Base-by-base conservation (phyloP, 495 filamentous ascomycete genomes). In the Trichocladium uniseriatum region DNA sequence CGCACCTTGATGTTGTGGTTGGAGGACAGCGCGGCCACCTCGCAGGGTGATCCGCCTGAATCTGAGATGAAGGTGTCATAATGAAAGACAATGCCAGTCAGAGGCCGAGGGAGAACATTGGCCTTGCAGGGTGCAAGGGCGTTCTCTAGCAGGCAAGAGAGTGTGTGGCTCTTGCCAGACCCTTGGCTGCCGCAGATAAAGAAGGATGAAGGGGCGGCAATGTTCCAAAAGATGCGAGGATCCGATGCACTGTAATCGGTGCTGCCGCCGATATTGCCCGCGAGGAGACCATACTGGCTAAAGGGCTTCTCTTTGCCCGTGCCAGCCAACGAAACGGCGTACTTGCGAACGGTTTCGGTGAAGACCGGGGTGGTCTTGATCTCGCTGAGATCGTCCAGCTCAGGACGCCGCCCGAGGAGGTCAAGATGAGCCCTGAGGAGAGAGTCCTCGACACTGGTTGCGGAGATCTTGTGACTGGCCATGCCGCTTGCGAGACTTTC, bases 161-260 rank as follows among this genome's bases (percentile, higher is more conserved):
- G 61, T 0, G 82, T 86, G 55, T 89, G 82, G 37, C 79, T 83
- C 68, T 89, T 91, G 2, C 86, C 86, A 38, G 79, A 82, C 0
- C 84, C 86, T 59, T 89, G 85, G 39, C 76, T 77, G 6, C 86
- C 86, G 52, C 86, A 91, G 39, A 91, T 83, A 61, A 89, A 89
- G 0, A 75, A 73, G 31, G 79, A 83, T 6, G 76, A 84, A 1
- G 86, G 84, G 0, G 76, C 69, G 7, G 81, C 72, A 3, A 82
- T 73, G 57, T 90, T 90, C 58, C 83, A 73, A 38, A 80, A 79
- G 1, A 87, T 52, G 1, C 79, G 69, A 0, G 71, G 68, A 46
- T 83, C 79, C 7, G 62, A 45, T 41, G 35, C 24, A 6, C 34
- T n/a, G 20, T 54, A 14, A 10, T 51, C 21, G 9, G 27, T 42